A percentile compares a stretch with the other conserved stretches of the same genome.
Conservation (phyloP, 1,139 yeast genomes). For the Hemisphaericaspora xylanilytica region DNA sequence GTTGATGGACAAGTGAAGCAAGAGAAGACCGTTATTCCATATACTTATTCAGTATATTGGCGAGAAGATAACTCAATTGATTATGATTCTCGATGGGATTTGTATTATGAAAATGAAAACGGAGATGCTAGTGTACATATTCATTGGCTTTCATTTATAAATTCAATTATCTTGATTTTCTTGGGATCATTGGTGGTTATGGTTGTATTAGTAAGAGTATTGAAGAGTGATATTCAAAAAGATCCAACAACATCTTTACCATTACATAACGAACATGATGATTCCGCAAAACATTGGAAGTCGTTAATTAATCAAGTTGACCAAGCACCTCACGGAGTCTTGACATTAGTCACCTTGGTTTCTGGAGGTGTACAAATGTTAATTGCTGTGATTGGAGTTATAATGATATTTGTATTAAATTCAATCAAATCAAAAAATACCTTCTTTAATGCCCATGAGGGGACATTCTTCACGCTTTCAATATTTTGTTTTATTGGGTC, state of each 20-base stretch:
- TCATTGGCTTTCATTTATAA: slow-evolving; percentile 71
- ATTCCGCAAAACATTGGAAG: slow-evolving; percentile 42
- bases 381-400: slow-evolving; percentile 61
- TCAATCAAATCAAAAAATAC: slow-evolving; percentile 26
- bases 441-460: slow-evolving; percentile 55
- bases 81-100: slow-evolving; percentile 73
- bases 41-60: slow-evolving; percentile 87
- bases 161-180: slow-evolving; percentile 60
- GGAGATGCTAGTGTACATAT: slow-evolving; percentile 42
- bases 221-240: slow-evolving; percentile 36
- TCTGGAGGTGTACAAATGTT: slow-evolving; percentile 74
- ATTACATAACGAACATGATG: slow-evolving; percentile 11
- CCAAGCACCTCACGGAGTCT: slow-evolving; percentile 46
- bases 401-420: slow-evolving; percentile 55
- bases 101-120: slow-evolving; percentile 61
- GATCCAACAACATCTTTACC: slow-evolving; percentile 21
- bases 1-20: slow-evolving; percentile 19
- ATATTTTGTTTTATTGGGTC: slow-evolving; percentile 62
- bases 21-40: slow-evolving; percentile 52
- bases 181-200: slow-evolving; percentile 62
- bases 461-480: slow-evolving; percentile 63
- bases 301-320: slow-evolving; percentile 53
- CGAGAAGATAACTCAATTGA: slow-evolving; percentile 70
- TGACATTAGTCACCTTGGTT: slow-evolving; percentile 53
- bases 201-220: slow-evolving; percentile 55